Evolutionary conservation across 1,284 basidiomycete species (phyloP), one percentile per base, ranked within the genome.

Genomic region (Tilletia caries): DNA sequence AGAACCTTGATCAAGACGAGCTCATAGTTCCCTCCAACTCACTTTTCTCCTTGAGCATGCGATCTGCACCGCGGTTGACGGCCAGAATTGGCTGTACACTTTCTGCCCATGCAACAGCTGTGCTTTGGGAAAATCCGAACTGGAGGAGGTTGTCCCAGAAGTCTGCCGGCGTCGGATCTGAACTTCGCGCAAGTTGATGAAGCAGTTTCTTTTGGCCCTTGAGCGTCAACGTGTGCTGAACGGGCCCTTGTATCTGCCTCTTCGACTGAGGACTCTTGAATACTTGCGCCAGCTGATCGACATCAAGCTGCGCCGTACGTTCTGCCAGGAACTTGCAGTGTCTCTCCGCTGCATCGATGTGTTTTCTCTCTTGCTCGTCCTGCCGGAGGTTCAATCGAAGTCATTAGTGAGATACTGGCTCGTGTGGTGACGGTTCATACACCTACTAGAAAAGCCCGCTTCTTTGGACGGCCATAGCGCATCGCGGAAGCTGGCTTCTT

Each of bases 371-470:
- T 44, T 64, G 50, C 50, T 25, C 37, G 65, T 64, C 66, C 52
- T 32, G 65, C 32, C n/a, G 65, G n/a, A 34, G 37, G 5, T 25
- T 34, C 20, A 25, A 34, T 52, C 1, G 15, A 41, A 41, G 8
- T 41, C 37, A 41, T 41, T 41, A 15, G 15, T 41, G 37, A 6
- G 37, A 41, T 10, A 41, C 2, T 6, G 15, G 10, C 15, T 41
- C 2, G 37, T 6, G 37, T 10, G 37, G 37, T 15, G 37, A 41
- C 37, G 37, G 8, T 41, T 6, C 8, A 6, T 41, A 41, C n/a
- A n/a, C 90, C 87, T 70, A 90, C 88, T 32, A 89, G 82, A 69
- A 87, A 83, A 0, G 89, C 88, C 6, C 88, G 85, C 78, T 90
- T 91, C 78, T 85, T 86, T 32, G 88, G 82, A 1, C 89, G 86